These are phyloP conservation scores for Tuber borchii DNA, from an alignment of 495 filamentous ascomycete species.

Conservation along the genomic window DNA sequence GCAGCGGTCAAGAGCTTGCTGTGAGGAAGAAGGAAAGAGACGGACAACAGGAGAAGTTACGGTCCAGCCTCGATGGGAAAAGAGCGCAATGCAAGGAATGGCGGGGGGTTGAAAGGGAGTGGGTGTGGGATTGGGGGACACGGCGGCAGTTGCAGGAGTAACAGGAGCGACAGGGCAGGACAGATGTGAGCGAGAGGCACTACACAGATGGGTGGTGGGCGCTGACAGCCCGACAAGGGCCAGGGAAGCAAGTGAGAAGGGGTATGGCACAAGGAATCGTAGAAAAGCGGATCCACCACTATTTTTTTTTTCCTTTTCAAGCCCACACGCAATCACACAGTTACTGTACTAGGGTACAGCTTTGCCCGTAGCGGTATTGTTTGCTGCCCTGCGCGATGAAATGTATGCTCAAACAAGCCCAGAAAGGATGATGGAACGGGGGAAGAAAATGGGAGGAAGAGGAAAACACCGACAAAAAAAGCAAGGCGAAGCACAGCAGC, in stretches of 20 bases:
- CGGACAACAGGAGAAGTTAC: not conserved
- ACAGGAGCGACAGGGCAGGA: not conserved
- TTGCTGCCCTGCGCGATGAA: not conserved
- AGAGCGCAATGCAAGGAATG: not conserved
- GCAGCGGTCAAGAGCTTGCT: not conserved
- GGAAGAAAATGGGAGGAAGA: not conserved
- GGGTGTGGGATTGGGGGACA: conserved; percentile 12
- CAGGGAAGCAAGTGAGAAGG: conserved; percentile 11
- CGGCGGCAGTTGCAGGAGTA: conserved; percentile 14
- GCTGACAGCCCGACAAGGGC: conserved; percentile 8
- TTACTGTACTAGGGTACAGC: not conserved
- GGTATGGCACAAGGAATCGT: conserved; percentile 21
- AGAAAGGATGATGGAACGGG: not conserved
- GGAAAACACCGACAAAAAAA: not conserved
- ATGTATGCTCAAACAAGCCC: not conserved
- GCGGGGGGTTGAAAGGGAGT: conserved; percentile 1
- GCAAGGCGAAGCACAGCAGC: not conserved
- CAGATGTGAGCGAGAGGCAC: conserved; percentile 10
- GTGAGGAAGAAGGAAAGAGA: not conserved
- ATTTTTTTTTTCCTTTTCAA: not conserved
- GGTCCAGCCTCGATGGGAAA: not conserved
- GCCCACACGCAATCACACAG: not conserved
- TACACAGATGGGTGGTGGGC: conserved; percentile 5
- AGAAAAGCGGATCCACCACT: conserved; percentile 11
- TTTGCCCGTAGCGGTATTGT: not conserved